These are phyloP conservation scores for Eucalyptus erythrocorys DNA, from an alignment of 345 rosid species.

Conservation along the genomic window DNA sequence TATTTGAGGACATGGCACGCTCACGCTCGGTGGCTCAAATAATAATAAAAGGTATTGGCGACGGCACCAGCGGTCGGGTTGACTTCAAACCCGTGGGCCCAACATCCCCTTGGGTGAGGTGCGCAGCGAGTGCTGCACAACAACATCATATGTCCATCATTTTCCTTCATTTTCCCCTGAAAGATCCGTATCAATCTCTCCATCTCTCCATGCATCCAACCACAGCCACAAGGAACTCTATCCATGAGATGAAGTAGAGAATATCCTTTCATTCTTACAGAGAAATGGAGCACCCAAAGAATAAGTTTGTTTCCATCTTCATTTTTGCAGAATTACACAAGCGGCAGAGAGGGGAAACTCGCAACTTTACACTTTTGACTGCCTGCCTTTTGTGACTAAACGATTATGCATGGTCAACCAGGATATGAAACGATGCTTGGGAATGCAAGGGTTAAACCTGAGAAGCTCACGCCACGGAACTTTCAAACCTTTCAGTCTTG, in stretches of 20 bases:
- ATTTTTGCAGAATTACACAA: neutral
- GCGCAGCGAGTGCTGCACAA: neutral
- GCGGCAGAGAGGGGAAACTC: neutral
- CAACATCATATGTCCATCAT: neutral
- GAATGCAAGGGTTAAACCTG: neutral
- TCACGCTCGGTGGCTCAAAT: neutral
- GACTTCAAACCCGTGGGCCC: neutral
- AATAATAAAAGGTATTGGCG: neutral
- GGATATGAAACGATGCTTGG: neutral
- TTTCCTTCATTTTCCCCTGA: neutral
- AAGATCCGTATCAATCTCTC: neutral
- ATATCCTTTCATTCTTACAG: neutral
- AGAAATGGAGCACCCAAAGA: neutral
- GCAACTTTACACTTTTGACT: neutral
- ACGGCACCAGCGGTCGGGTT: neutral
- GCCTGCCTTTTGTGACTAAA: neutral
- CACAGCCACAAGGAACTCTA: neutral
- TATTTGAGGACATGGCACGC: neutral
- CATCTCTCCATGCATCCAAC: neutral
- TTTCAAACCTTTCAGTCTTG: neutral
- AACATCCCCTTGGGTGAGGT: neutral
- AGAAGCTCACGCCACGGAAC: neutral
- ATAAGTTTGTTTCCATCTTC: neutral
- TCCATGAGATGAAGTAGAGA: neutral
- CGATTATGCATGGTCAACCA: neutral